Base-by-base conservation (phyloP, 2,329 filamentous ascomycete genomes). In the Mycogone perniciosa region DNA sequence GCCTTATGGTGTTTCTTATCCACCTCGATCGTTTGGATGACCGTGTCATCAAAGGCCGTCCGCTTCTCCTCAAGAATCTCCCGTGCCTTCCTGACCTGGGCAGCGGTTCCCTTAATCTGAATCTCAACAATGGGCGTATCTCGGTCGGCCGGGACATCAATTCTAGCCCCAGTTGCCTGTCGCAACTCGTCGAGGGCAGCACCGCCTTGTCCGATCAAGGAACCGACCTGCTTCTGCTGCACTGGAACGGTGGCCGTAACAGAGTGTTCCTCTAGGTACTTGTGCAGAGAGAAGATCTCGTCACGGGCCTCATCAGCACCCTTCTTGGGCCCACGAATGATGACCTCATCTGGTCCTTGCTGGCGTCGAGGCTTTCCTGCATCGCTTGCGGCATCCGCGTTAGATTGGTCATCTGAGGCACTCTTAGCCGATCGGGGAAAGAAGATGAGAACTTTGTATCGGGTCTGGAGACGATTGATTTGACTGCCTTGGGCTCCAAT, bases 401-500 rank as follows among this genome's bases (percentile, higher is more conserved):
- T 79, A 10, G 83, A 81, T 52, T 84, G 79, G 51, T 95, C 89
- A 53, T 93, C 88, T 53, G 80, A 76, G 47, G 67, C 71, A 37
- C 56, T 60, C 65, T 90, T 88, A 38, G 74, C 73, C 6, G 76
- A 76, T 48, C 78, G 78, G 8, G 93, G 93, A 76, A 99, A 99
- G 72, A 96, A 92, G 61, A 99, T 93, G 56, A 91, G 84, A 39
- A 99, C 93, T 64, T 87, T 86, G 76, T 99, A 96, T 43, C 91
- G 86, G 50, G 85, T 89, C 71, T 99, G 91, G 27, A 99, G 80
- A 58, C 88, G 86, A 72, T 93, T 93, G 64, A 99, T 92, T 65
- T 95, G 88, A 63, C 77, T 82, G 53, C 93, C 93, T 62, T 88
- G 85, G 20, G 88, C 81, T 44, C 93, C 93, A 60, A 99, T 99